Evolutionary conservation across 441 rosid genomes (phyloP).

Genomic region (Populus hybrid): DNA sequence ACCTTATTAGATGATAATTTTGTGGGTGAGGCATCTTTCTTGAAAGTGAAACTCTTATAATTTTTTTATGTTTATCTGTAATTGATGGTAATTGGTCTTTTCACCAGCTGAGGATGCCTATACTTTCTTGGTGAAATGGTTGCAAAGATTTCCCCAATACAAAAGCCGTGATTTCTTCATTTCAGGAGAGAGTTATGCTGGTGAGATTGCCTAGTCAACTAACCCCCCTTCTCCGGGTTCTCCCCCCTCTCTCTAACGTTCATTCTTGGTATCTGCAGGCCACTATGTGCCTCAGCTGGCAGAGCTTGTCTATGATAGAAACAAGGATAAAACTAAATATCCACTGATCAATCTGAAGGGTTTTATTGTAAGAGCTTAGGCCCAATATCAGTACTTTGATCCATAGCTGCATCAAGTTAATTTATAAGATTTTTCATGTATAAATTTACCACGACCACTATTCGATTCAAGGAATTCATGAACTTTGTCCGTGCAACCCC

Average conservation of each 20-base stretch:
- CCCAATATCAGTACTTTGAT: not conserved
- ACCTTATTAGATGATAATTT: conserved; percentile 43
- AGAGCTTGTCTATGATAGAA: conserved; percentile 49
- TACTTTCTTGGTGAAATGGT: conserved; percentile 55
- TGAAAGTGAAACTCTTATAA: not conserved
- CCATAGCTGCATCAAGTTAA: not conserved
- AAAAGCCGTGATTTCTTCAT: conserved; percentile 50
- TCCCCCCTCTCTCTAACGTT: not conserved
- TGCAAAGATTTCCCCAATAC: conserved; percentile 46
- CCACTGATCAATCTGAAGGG: conserved; percentile 59
- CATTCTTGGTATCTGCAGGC: conserved; percentile 29
- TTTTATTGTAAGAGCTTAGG: conserved; percentile 39
- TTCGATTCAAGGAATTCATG: no score
- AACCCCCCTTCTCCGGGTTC: conserved; percentile 3
- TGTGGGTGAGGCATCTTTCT: conserved; percentile 36
- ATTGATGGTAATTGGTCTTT: not conserved
- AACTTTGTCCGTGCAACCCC: no score
- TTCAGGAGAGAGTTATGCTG: conserved; percentile 65
- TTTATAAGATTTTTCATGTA: not conserved
- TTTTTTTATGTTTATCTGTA: not conserved
- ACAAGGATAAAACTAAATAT: conserved; percentile 34
- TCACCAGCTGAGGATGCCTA: conserved; percentile 54
- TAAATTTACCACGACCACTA: no score
- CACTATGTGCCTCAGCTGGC: conserved; percentile 67
- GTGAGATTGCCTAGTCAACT: conserved; percentile 6